phyloP scores from a whole-genome alignment of 352 stramenopile genomes.

The Phytophthora ramorum region DNA sequence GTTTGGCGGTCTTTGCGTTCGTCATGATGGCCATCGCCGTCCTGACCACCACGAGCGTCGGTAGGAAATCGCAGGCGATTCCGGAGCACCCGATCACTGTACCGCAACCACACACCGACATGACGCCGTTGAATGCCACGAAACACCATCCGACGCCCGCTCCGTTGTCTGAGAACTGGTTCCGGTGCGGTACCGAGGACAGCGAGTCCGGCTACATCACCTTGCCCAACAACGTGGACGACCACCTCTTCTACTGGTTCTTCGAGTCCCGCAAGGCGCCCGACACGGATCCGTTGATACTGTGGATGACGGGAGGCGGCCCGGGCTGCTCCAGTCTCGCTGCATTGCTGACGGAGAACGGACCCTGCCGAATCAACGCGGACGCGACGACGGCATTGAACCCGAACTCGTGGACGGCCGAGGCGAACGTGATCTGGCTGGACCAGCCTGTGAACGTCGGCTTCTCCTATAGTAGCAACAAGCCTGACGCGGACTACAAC shows the following conservation, averaged over 20 bases:
- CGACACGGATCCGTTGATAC: slow-evolving; percentile 69
- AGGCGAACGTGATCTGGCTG: slow-evolving; percentile 68
- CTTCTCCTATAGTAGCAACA: slow-evolving; percentile 46
- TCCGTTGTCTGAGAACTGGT: slow-evolving; percentile 15
- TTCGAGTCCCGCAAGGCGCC: slow-evolving; percentile 58
- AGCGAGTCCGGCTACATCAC: slow-evolving; percentile 55
- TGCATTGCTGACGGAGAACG: slow-evolving; percentile 59
- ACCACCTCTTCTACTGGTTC: slow-evolving; percentile 72
- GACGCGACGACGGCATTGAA: slow-evolving; percentile 51
- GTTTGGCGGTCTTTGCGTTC: slow-evolving; percentile 26
- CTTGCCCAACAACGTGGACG: slow-evolving; percentile 42
- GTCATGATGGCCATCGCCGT: slow-evolving; percentile 26
- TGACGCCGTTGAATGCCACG: slow-evolving; percentile 8
- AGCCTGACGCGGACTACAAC: slow-evolving; percentile 32
- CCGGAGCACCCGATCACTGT: slow-evolving; percentile 17
- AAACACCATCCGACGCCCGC: slow-evolving; percentile 4
- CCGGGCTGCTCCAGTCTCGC: slow-evolving; percentile 52
- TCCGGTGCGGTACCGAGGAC: slow-evolving; percentile 38
- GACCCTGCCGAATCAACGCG: slow-evolving; percentile 49
- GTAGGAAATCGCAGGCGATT: slow-evolving; percentile 2
- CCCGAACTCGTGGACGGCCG: slow-evolving; percentile 57
- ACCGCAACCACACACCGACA: slow-evolving; percentile 1
- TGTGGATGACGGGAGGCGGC: slow-evolving; percentile 63
- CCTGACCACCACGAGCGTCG: slow-evolving; percentile 27
- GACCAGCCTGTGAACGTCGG: slow-evolving; percentile 57